Evolutionary conservation across 768 basidiomycete species (phyloP), one percentile per base, ranked within the genome.

Genomic region (Kwoniella sp.): DNA sequence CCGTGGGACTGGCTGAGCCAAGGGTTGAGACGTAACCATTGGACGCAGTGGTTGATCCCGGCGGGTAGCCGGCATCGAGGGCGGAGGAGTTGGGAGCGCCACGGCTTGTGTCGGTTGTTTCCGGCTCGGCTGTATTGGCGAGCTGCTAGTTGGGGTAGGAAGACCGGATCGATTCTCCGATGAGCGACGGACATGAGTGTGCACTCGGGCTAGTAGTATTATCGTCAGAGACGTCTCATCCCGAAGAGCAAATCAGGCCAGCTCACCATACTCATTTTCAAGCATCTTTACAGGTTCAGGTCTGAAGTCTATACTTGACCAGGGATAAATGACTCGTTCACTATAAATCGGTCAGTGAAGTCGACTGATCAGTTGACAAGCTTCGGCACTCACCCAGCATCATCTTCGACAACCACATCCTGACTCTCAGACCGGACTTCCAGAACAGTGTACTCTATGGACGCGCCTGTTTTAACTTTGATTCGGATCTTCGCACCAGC

Each of bases 401-500:
- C 63, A 21, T 50, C 33, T 30, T 62, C 13, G 8, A 73, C 69
- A n/a, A 71, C 62, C 13, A 70, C 57, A 13, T 47, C 48, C 27
- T 47, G 55, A 6, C 37, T 64, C 9, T 50, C 37, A 8, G 44
- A 25, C 37, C 44, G 44, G 1, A 37, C 29, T 19, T 55, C 51
- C 17, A 30, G 21, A 26, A 64, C 22, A 2, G 27, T 54, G 12
- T 36, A 27, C 19, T 64, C 56, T n/a, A 59, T 22, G 2, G 51
- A 64, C 27, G 37, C 57, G n/a, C 63, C 63, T 19, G 49, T 29
- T 40, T 36, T 64, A n/a, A 33, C 89, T 48, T 90, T 88, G 67
- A 97, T 86, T 81, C 91, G 90, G 82, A 97, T 88, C 13, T 88
- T 85, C 19, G 87, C 82, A 82, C 90, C 88, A 0, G 83, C 81